phyloP scores from a whole-genome alignment of 208 protist species.

The Crithidia thermophila region DNA sequence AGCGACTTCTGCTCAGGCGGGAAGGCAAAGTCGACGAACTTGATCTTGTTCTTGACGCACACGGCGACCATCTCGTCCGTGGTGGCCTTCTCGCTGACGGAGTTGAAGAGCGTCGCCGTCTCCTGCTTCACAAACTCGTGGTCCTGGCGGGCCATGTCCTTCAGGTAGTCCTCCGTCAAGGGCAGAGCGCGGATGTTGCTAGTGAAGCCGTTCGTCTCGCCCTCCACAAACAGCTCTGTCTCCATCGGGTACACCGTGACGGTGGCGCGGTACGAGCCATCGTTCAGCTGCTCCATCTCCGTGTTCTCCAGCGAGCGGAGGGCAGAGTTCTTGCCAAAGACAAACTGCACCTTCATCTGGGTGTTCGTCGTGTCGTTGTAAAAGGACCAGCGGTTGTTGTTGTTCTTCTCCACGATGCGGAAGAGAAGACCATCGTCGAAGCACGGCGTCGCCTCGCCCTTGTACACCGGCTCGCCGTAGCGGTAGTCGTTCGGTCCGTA shows the following conservation, averaged over 20 bases:
- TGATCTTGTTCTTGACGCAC: conserved; percentile 62
- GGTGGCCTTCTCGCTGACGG: conserved; percentile 41
- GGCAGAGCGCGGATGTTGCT: conserved; percentile 70
- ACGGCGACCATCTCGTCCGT: conserved; percentile 58
- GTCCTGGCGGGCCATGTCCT: conserved; percentile 64
- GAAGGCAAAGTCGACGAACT: conserved; percentile 83
- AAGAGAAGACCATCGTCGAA: conserved; percentile 79
- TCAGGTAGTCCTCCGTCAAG: conserved; percentile 66
- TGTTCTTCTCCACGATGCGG: conserved; percentile 63
- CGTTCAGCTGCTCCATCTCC: conserved; percentile 35
- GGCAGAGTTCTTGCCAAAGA: conserved; percentile 61
- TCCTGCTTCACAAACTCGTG: conserved; percentile 56
- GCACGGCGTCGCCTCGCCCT: conserved; percentile 58
- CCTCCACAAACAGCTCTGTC: conserved; percentile 79
- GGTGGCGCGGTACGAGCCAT: conserved; percentile 55
- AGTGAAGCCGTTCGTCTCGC: conserved; percentile 53
- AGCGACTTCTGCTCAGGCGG: conserved; percentile 75
- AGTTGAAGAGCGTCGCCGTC: conserved; percentile 49
- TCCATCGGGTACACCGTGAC: conserved; percentile 77
- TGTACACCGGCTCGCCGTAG: conserved; percentile 45
- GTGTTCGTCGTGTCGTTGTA: conserved; percentile 83
- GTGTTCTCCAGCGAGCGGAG: conserved; percentile 75
- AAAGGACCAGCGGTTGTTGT: conserved; percentile 76
- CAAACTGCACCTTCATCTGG: conserved; percentile 80
- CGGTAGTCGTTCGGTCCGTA: conserved; percentile 35